Conservation (phyloP, 169 alveolate genomes). For the Eimeria maxima region DNA sequence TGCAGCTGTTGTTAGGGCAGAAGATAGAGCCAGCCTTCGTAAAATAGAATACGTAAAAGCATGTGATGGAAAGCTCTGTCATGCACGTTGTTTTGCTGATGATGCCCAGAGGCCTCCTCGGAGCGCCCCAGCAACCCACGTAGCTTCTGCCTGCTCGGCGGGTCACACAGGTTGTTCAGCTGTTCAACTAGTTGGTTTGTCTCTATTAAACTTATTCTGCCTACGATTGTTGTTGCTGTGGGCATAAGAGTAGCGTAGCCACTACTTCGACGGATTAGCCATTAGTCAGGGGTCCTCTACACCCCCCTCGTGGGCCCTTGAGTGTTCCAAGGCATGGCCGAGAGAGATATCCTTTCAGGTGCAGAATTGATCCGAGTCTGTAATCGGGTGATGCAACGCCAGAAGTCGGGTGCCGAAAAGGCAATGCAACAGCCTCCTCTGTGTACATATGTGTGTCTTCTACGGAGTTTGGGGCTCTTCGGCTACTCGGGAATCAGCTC, state of each 20-base stretch:
- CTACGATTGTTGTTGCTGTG: not conserved
- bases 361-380: not conserved
- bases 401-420: not conserved
- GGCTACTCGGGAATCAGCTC: not conserved
- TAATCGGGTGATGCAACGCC: not conserved
- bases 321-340: not conserved
- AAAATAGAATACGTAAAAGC: not conserved
- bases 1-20: not conserved
- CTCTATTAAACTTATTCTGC: not conserved
- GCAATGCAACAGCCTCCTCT: not conserved
- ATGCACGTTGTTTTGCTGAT: not conserved
- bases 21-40: not conserved
- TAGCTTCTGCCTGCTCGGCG: slow-evolving; percentile 1
- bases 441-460: not conserved
- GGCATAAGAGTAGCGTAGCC: not conserved
- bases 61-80: not conserved
- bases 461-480: not conserved
- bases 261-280: not conserved
- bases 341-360: not conserved
- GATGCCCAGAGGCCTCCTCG: not conserved
- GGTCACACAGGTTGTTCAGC: not conserved
- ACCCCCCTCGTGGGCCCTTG: not conserved
- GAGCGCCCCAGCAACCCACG: not conserved
- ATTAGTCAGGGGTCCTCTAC: not conserved
- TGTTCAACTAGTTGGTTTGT: not conserved